phyloP scores from a whole-genome alignment of 208 protist species.

The Lotmaria passim region DNA sequence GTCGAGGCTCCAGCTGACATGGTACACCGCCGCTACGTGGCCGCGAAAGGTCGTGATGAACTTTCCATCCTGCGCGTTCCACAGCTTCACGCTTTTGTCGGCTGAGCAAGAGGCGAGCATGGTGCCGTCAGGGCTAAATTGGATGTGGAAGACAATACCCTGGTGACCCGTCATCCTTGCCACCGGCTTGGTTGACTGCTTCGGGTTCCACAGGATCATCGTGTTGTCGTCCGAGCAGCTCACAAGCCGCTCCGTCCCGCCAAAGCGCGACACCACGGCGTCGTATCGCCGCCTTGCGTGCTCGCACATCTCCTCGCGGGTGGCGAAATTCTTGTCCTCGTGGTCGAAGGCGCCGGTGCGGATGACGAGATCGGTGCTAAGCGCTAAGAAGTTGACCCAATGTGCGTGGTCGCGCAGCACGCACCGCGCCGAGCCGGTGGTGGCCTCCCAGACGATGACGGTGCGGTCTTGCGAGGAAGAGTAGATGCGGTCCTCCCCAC shows the following conservation, averaged over 20 bases:
- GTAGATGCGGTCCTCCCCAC: conserved; percentile 94
- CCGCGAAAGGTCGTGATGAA: conserved; percentile 95
- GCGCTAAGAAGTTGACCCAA: conserved; percentile 99
- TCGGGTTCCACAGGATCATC: conserved; percentile 97
- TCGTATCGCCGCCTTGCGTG: conserved; percentile 87
- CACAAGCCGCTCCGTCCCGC: conserved; percentile 90
- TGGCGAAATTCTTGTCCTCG: conserved; percentile 72
- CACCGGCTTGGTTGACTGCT: conserved; percentile 83
- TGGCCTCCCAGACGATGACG: conserved; percentile 95
- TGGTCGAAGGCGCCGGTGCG: conserved; percentile 96
- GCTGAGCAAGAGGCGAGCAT: conserved; percentile 97
- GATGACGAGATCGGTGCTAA: conserved; percentile 97
- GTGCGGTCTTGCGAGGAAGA: conserved; percentile 97
- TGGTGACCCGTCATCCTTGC: conserved; percentile 94
- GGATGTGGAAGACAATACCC: conserved; percentile 94
- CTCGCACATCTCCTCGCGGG: conserved; percentile 49
- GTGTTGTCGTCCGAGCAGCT: conserved; percentile 98
- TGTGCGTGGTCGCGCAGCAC: conserved; percentile 97
- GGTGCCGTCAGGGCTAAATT: conserved; percentile 97
- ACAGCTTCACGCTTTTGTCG: conserved; percentile 98
- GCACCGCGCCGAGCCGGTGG: conserved; percentile 67
- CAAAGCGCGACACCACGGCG: conserved; percentile 67
- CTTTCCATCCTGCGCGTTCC: conserved; percentile 91
- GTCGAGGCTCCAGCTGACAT: conserved; percentile 97
- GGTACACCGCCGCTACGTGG: conserved; percentile 98